Conservation (phyloP, 805 yeast species). For the Barnettozyma sp. region DNA sequence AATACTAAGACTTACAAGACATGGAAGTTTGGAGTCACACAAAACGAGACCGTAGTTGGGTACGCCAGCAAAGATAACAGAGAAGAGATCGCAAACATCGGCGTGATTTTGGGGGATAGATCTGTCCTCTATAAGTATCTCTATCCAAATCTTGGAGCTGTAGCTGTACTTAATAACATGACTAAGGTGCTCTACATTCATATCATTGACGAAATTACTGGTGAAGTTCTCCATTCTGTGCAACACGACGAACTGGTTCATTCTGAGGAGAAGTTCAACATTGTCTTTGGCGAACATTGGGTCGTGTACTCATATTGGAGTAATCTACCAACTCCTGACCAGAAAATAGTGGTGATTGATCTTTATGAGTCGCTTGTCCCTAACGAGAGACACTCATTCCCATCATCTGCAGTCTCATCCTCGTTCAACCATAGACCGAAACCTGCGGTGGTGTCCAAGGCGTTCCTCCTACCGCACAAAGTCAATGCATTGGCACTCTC, state of each 20-base stretch:
- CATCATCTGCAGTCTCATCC: slow-evolving; percentile 18
- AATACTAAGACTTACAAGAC: slow-evolving; percentile 25
- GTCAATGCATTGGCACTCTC: slow-evolving; percentile 49
- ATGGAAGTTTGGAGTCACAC: slow-evolving; percentile 31
- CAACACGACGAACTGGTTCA: slow-evolving; percentile 37
- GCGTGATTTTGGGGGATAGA: slow-evolving; percentile 61
- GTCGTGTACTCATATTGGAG: slow-evolving; percentile 61
- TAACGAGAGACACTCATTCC: slow-evolving; percentile 34
- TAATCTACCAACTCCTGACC: slow-evolving; percentile 40
- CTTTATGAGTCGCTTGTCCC: slow-evolving; percentile 62
- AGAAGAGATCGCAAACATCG: slow-evolving; percentile 49
- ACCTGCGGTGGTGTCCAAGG: slow-evolving; percentile 46
- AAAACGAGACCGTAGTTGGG: slow-evolving; percentile 34
- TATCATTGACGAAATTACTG: slow-evolving; percentile 64
- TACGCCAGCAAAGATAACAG: slow-evolving; percentile 33
- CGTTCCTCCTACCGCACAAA: slow-evolving; percentile 58
- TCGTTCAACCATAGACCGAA: slow-evolving; percentile 30
- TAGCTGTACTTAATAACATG: slow-evolving; percentile 35
- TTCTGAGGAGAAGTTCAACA: slow-evolving; percentile 36
- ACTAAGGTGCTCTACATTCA: slow-evolving; percentile 36
- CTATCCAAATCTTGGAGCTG: slow-evolving; percentile 57
- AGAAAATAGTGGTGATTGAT: slow-evolving; percentile 66
- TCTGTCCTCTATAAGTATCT: slow-evolving; percentile 78
- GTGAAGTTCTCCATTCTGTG: slow-evolving; percentile 46
- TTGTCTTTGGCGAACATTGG: slow-evolving; percentile 80